Base-by-base conservation (phyloP, 1,284 basidiomycete species). In the Veloporphyrellus conicus region DNA sequence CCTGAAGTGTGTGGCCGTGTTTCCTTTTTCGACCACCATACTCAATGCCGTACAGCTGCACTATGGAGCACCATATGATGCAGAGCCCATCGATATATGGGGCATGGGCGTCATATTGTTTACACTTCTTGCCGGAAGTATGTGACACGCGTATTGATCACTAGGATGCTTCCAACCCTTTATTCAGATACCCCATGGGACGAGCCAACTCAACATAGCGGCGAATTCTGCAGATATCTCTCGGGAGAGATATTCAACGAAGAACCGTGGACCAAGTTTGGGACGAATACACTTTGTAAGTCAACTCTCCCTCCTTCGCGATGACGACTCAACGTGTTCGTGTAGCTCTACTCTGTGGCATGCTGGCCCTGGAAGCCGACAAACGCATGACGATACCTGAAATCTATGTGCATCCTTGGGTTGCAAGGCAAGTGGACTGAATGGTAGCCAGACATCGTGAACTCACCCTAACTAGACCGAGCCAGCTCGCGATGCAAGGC, bases 91-190 rank as follows among this genome's bases (percentile, higher is more conserved):
- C 32, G 95, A 99, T 66, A 84, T 91, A 3, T 99, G 95, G 95
- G 93, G 92, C 1, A 81, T 91, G 44, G 96, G 96, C 1, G 90
- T 98, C n/a, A 95, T 99, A 31, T 73, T 99, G 1, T 98, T 92
- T 64, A 93, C 95, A 0, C 71, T 98, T 50, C 76, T 99, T 0
- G 86, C 83, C 5, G 95, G 95, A 43, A 98, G 93, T 94, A 64
- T 57, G 91, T 78, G 10, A 39, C 32, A 0, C 19, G 6, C 19
- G 3, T 31, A 5, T 32, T 6, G 16, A n/a, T 8, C 11, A 2
- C 20, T 16, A 11, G 16, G 14, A 6, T 16, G 8, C 31, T 43
- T 38, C 35, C 48, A 2, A 52, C 33, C 31, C 18, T 31, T 53
- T 44, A 9, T 45, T 41, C 18, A 96, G 93, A 96, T 64, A 98